Base-by-base conservation (phyloP, 1,139 yeast genomes). In the Suhomyces taliae region DNA sequence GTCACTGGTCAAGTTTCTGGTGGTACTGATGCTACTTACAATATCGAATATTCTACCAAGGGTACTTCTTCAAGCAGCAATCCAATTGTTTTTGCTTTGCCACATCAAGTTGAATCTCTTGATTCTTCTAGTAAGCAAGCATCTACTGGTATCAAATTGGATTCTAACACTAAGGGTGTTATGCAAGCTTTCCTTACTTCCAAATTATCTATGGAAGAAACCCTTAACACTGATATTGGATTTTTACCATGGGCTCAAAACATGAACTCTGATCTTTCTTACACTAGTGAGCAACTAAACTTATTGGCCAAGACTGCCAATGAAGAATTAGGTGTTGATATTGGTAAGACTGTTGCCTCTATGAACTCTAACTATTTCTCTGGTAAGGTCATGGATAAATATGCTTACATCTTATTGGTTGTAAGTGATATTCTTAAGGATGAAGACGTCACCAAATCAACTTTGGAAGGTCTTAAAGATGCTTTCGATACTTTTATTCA, bases 301-400 rank as follows among this genome's bases (percentile, higher is more conserved):
- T 62, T 76, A 40, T 65, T 87, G 40, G 84, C 86, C 4, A 49
- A 67, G 26, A 76, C 75, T 26, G 90, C 88, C 14, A 77, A 77
- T 55, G 60, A 64, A 10, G 95, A 85, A 60, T 69, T 83, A 44
- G 62, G 76, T 31, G 85, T 79, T 49, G 83, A 85, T 58, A 79
- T 87, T 48, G 62, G 69, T 7, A 62, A 67, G 26, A 75, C 85
- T 43, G 77, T 84, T 41, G 62, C 72, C 37, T 64, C 70, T 8
- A 67, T 74, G 59, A 75, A 81, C 45, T 75, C 81, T 11, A 84
- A 79, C 53, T 88, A 87, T 62, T 78, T 70, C 54, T 72, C 87
- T 7, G 95, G 93, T 40, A 87, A 87, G 65, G 75, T 79, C n/a
- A 59, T 85, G 40, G 93, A 86, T 65, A 87, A 86, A 66, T 87